Conservation (phyloP, 352 stramenopile genomes). For the Sclerospora graminicola region DNA sequence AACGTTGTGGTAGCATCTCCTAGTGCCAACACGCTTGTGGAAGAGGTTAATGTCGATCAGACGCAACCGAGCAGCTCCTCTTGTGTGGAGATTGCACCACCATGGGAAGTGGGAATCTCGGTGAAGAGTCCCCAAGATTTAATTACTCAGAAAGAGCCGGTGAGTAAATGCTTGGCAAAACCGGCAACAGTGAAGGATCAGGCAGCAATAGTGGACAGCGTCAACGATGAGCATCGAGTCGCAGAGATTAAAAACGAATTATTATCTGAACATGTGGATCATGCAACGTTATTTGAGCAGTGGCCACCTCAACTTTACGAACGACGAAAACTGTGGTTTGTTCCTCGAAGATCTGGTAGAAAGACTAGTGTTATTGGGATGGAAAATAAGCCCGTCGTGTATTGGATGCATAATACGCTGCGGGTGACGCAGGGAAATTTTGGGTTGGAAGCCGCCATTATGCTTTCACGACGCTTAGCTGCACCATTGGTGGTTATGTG, state of each 20-base stretch:
- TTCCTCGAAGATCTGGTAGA: conserved; percentile 6
- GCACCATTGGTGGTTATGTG: conserved; percentile 36
- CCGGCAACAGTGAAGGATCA: neutral
- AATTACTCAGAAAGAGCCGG: conserved; percentile 9
- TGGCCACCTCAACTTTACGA: conserved; percentile 43
- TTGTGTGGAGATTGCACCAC: neutral
- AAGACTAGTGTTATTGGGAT: conserved; percentile 2
- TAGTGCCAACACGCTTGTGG: neutral
- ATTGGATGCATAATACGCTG: conserved; percentile 58
- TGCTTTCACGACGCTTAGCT: conserved; percentile 30
- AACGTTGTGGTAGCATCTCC: neutral
- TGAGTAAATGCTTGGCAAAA: conserved; percentile 17
- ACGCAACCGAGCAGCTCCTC: neutral
- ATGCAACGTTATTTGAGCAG: conserved; percentile 19
- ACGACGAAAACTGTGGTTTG: conserved; percentile 33
- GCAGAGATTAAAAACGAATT: conserved; percentile 1
- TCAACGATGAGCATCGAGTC: neutral
- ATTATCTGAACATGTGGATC: conserved; percentile 1
- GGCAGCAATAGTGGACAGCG: neutral
- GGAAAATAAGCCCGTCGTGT: conserved; percentile 31
- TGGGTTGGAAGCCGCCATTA: conserved; percentile 35
- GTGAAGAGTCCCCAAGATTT: conserved; percentile 19
- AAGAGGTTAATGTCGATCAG: conserved; percentile 5
- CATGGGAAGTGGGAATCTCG: conserved; percentile 6
- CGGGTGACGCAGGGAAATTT: conserved; percentile 59